Percentiles rank a stretch among this genome's conserved stretches.
These are phyloP conservation scores for Candida montana DNA, from an alignment of 805 yeast species.

Conservation along the genomic window DNA sequence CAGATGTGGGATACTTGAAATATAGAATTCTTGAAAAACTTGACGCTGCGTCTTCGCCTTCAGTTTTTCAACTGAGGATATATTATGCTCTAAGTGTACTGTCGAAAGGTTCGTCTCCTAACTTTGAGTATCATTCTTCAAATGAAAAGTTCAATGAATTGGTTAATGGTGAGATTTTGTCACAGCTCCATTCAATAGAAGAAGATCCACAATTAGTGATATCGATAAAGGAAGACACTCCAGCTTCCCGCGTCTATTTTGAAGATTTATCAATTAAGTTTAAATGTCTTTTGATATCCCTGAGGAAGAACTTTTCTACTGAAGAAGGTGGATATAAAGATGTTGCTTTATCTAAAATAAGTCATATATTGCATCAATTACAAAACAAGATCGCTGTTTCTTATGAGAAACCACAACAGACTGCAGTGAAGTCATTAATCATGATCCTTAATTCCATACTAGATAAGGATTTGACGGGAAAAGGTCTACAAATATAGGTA, in stretches of 20 bases:
- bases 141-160: background rate
- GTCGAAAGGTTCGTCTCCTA: background rate
- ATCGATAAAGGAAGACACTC: background rate
- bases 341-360: background rate
- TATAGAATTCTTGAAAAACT: conserved; percentile 11
- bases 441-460: conserved; percentile 2
- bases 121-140: background rate
- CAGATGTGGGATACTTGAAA: background rate
- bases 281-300: background rate
- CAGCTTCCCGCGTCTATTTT: background rate
- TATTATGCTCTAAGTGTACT: background rate
- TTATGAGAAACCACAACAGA: conserved; percentile 7
- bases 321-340: background rate
- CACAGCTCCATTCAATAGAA: background rate
- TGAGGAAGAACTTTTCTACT: background rate
- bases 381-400: conserved; percentile 6
- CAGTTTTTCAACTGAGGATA: conserved; percentile 3
- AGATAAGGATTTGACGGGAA: background rate
- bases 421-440: conserved; percentile 8
- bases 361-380: background rate
- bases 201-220: background rate
- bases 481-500: background rate
- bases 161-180: background rate
- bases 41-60: background rate
- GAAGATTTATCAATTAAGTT: conserved; percentile 1